A percentile compares a stretch with the other conserved stretches of the same genome.
phyloP scores from a whole-genome alignment of 768 basidiomycete species.

The Floccularia luteovirens region DNA sequence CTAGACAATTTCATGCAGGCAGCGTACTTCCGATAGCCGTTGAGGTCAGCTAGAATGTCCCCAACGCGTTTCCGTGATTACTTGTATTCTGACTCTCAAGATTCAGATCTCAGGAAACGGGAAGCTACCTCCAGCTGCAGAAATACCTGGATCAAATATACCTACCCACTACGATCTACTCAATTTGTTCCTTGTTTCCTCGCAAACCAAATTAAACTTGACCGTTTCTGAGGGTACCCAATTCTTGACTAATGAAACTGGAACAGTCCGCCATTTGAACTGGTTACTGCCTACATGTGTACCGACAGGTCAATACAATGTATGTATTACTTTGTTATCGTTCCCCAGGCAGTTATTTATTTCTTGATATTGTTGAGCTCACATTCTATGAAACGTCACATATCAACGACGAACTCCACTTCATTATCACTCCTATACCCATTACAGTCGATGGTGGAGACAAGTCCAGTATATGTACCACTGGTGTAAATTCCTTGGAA shows the following conservation, averaged over 20 bases:
- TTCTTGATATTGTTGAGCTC: conserved; percentile 18
- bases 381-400: conserved; percentile 37
- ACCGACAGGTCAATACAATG: conserved; percentile 32
- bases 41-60: conserved; percentile 12
- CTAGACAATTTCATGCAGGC: conserved; percentile 19
- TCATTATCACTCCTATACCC: conserved; percentile 32
- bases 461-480: conserved; percentile 15
- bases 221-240: conserved; percentile 28
- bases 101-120: conserved; percentile 38
- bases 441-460: conserved; percentile 22
- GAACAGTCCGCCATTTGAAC: conserved; percentile 31
- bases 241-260: conserved; percentile 28
- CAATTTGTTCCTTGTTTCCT: conserved; percentile 36
- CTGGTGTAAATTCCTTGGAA: conserved; percentile 14
- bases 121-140: conserved; percentile 25
- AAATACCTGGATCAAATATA: conserved; percentile 22
- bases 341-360: conserved; percentile 1
- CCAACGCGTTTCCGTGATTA: neutral
- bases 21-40: conserved; percentile 17
- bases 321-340: conserved; percentile 14
- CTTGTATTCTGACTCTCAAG: conserved; percentile 2
- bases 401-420: conserved; percentile 21
- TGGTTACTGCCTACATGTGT: conserved; percentile 34
- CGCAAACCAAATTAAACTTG: conserved; percentile 24
- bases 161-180: conserved; percentile 28